A percentile compares a stretch with the other conserved stretches of the same genome.
phyloP scores from a whole-genome alignment of 495 filamentous ascomycete species.

The Penicillium soppii region DNA sequence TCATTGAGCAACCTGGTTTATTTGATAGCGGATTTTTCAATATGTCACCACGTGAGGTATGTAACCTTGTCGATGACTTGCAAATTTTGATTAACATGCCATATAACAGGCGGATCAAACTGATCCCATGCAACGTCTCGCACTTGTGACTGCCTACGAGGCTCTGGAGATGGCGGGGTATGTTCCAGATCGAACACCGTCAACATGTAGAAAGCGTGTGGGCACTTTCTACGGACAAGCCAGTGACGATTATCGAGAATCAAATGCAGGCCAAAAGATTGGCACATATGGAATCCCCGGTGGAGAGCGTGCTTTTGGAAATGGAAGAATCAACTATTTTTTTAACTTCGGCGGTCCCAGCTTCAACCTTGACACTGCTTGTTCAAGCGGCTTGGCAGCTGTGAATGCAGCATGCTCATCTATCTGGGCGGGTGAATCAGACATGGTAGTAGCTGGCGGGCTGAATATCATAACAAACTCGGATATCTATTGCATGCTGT shows the following conservation, averaged over 20 bases:
- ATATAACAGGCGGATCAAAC: conserved; percentile 25
- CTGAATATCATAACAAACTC: conserved; percentile 67
- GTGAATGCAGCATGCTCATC: conserved; percentile 55
- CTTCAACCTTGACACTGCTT: conserved; percentile 21
- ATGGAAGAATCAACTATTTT: conserved; percentile 26
- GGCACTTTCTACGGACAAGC: conserved; percentile 35
- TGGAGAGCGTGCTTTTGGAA: conserved; percentile 21
- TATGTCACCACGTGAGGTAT: conserved; percentile 30
- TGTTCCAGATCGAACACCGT: conserved; percentile 19
- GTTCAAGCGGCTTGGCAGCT: conserved; percentile 16
- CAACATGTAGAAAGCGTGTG: conserved; percentile 20
- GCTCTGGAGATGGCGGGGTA: conserved; percentile 36
- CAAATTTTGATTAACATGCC: no score
- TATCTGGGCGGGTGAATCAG: conserved; percentile 64
- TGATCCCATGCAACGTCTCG: conserved; percentile 33
- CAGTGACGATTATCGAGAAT: conserved; percentile 11
- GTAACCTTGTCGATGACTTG: no score
- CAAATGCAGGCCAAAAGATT: conserved; percentile 20
- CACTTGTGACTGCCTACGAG: conserved; percentile 37
- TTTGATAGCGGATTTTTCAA: conserved; percentile 34
- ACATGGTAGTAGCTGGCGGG: conserved; percentile 73
- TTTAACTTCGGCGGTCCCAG: conserved; percentile 24
- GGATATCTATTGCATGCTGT: no score
- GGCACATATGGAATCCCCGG: conserved; percentile 29
- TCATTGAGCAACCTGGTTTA: conserved; percentile 24